phyloP scores from a whole-genome alignment of 2,329 filamentous ascomycete species.

The Monosporascus sp. region DNA sequence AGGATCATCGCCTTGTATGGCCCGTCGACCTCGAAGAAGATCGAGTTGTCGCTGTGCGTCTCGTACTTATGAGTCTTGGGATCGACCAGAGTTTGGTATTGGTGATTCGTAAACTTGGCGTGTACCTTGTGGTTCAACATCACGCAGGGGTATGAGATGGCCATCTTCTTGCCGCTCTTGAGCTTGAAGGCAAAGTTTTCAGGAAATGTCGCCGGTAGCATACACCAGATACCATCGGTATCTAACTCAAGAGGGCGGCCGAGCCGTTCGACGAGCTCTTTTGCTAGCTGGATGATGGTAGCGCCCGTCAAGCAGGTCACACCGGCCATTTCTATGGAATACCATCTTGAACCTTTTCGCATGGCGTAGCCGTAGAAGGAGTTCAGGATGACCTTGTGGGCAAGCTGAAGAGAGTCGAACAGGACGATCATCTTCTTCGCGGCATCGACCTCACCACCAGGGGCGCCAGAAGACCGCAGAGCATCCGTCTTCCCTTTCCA shows the following conservation, averaged over 20 bases:
- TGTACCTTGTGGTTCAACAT: slow-evolving; percentile 99
- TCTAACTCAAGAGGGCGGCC: slow-evolving; percentile 91
- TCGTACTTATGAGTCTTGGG: slow-evolving; percentile 80
- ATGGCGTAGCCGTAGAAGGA: slow-evolving; percentile 99
- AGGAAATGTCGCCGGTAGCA: slow-evolving; percentile 91
- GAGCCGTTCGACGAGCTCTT: slow-evolving; percentile 87
- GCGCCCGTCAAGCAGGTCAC: slow-evolving; percentile 96
- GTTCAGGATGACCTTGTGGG: slow-evolving; percentile 98
- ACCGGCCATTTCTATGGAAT: slow-evolving; percentile 98
- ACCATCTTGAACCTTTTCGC: slow-evolving; percentile 98
- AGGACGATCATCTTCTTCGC: slow-evolving; percentile 99
- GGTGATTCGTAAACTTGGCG: slow-evolving; percentile 90
- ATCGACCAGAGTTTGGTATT: slow-evolving; percentile 88
- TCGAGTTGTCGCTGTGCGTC: slow-evolving; percentile 96
- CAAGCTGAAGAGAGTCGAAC: slow-evolving; percentile 91
- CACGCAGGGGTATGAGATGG: slow-evolving; percentile 96
- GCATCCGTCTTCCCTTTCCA: slow-evolving; percentile 96
- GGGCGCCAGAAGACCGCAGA: slow-evolving; percentile 76
- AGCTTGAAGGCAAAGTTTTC: slow-evolving; percentile 94
- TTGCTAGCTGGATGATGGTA: slow-evolving; percentile 93
- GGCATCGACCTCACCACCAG: slow-evolving; percentile 73
- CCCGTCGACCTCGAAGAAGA: slow-evolving; percentile 98
- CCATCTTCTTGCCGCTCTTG: slow-evolving; percentile 91
- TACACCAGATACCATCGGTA: slow-evolving; percentile 99
- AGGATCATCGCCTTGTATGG: slow-evolving; percentile 97